Evolutionary conservation across 345 rosid genomes (phyloP), one percentile per base, ranked within the genome.

Genomic region (Pelargonium nanum): DNA sequence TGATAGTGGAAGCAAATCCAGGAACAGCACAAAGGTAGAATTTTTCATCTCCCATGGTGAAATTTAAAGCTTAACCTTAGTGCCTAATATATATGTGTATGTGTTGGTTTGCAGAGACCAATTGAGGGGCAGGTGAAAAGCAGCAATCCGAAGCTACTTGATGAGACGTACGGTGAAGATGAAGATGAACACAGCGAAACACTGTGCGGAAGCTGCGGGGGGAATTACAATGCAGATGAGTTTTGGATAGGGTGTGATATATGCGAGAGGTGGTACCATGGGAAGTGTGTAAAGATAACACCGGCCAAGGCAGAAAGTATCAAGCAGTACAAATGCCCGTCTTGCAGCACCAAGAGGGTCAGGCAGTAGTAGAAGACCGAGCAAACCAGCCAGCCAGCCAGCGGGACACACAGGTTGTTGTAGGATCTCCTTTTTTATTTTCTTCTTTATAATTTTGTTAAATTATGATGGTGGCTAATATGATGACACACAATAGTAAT

Each of bases 221-320:
- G 87, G 53, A 83, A 83, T 62, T 87, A 87, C 82, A 89, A 74
- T 21, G 74, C 83, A 0, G 88, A 85, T 12, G 89, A 89, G 77
- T 89, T 89, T 62, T 92, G 93, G 96, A 89, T 92, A 9, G 81
- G 96, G 21, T 87, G 95, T 25, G 98, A 89, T 55, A 70, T 86
- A 15, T 88, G 91, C 6, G 98, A 91, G 66, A 76, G 81, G 72
- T 91, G 98, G 96, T 91, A 81, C 80, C 98, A 86, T 24, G 94
- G 91, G 16, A 91, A 84, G 61, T 88, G 95, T 24, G 95, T 88
- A 69, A 85, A 83, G 81, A 88, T 91, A 72, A 81, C 91, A 30
- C 96, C 98, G 0, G 85, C 96, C 20, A 83, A 83, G 71, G 97
- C 98, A 6, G 93, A 87, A 59, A 78, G 66, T 62, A 87, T 92